Percentiles rank a stretch among this genome's conserved stretches.
phyloP scores from a whole-genome alignment of 805 yeast species.

The Kluyveromyces starmeri region DNA sequence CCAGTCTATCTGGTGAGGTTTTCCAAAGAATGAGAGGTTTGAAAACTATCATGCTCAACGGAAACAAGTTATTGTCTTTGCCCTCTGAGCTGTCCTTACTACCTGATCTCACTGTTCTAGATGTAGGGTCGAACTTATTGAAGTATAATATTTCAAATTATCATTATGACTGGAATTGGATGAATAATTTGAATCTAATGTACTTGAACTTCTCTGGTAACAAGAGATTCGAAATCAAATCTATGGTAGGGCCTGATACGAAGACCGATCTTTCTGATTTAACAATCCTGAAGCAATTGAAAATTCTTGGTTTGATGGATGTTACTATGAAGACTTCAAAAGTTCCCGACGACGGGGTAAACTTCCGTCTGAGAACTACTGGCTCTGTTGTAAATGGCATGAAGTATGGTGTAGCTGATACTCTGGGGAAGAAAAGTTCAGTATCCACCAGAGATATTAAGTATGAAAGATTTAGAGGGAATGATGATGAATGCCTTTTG shows the following conservation, averaged over 20 bases:
- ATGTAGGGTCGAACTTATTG: constrained; percentile 83
- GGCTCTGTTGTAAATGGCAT: constrained; percentile 68
- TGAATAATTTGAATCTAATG: constrained; percentile 62
- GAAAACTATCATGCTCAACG: constrained; percentile 60
- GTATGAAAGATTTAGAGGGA: constrained; percentile 78
- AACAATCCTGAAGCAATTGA: constrained; percentile 62
- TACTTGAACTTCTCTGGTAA: constrained; percentile 90
- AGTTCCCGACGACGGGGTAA: constrained; percentile 80
- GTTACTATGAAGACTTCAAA: constrained; percentile 83
- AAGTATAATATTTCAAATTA: constrained; percentile 89
- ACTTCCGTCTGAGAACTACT: constrained; percentile 82
- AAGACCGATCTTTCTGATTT: constrained; percentile 48
- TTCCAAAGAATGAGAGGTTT: constrained; percentile 52
- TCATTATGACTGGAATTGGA: constrained; percentile 98
- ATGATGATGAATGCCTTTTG: constrained; percentile 68
- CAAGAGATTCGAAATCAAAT: constrained; percentile 80
- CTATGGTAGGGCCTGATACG: constrained; percentile 37
- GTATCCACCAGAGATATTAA: constrained; percentile 79
- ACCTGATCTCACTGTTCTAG: constrained; percentile 56
- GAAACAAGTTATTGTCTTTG: constrained; percentile 73
- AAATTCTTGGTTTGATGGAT: constrained; percentile 83
- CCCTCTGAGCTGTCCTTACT: constrained; percentile 83
- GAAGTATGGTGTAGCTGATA: constrained; percentile 88
- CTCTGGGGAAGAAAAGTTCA: constrained; percentile 56
- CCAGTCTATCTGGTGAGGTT: constrained; percentile 79